These are phyloP conservation scores for Diplosphaera chodatii DNA, from an alignment of 139 green algal genomes.

Conservation along the genomic window DNA sequence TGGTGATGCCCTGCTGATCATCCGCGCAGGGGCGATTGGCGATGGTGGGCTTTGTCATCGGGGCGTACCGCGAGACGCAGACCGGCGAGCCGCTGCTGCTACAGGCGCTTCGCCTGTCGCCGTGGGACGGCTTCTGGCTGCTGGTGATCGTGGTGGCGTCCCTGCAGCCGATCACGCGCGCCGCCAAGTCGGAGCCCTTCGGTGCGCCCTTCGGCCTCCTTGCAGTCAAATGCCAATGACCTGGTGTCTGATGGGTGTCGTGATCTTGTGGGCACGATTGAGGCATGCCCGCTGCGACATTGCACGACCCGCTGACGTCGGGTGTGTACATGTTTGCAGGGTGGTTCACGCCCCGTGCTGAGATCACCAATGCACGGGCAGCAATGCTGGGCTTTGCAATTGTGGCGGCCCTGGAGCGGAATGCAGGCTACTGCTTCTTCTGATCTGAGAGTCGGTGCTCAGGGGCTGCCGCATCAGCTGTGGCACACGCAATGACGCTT, in stretches of 20 bases:
- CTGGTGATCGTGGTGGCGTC: conserved; percentile 31
- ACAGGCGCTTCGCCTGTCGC: conserved; percentile 25
- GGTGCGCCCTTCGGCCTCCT: too few species aligned
- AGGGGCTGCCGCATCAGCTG: too few species aligned
- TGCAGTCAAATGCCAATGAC: too few species aligned
- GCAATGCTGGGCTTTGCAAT: conserved; percentile 66
- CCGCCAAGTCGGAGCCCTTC: conserved; percentile 66
- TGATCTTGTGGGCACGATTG: conserved; percentile 1
- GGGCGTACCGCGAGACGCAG: conserved; percentile 38
- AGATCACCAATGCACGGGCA: conserved; percentile 67
- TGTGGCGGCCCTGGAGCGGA: conserved; percentile 47
- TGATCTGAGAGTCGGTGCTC: too few species aligned
- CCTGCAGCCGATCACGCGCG: conserved; percentile 65
- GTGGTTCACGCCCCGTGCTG: conserved; percentile 54
- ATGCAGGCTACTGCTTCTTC: conserved; percentile 52
- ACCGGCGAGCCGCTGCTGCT: conserved; percentile 40
- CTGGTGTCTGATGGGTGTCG: too few species aligned
- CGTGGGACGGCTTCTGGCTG: conserved; percentile 1
- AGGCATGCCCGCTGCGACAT: conserved; percentile 1
- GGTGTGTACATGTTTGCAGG: not conserved
- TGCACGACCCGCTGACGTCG: not conserved
- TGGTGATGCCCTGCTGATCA: too few species aligned
- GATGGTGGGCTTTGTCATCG: conserved; percentile 68
- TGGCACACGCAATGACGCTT: too few species aligned
- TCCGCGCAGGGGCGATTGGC: conserved; percentile 51